These are phyloP conservation scores for Salvia sclarea DNA, from an alignment of 305 asterid species.

Conservation along the genomic window DNA sequence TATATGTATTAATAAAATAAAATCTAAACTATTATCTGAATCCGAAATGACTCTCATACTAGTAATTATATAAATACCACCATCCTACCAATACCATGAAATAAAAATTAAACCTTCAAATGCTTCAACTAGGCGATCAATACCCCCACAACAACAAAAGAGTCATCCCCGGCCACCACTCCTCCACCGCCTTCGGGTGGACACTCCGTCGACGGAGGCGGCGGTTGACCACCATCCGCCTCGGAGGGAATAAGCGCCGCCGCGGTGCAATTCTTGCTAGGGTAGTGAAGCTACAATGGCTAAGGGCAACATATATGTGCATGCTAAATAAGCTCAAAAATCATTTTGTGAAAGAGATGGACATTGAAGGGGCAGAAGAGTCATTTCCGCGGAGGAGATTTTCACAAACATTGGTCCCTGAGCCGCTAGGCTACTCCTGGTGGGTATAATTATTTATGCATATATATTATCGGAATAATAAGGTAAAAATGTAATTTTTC, in stretches of 20 bases:
- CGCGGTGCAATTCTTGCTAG: constrained; percentile 39
- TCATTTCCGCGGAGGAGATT: constrained; percentile 30
- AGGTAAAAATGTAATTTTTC: neutral
- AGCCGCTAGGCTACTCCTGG: neutral
- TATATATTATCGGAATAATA: neutral
- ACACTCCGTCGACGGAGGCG: constrained; percentile 41
- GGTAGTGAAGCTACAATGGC: constrained; percentile 37
- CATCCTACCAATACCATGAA: neutral
- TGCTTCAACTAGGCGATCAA: constrained; percentile 19
- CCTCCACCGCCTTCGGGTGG: constrained; percentile 27
- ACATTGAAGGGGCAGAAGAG: constrained; percentile 29
- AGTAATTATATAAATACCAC: neutral
- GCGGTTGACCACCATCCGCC: constrained; percentile 40
- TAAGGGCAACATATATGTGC: constrained; percentile 33
- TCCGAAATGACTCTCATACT: neutral
- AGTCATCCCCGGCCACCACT: neutral
- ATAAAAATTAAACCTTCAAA: neutral
- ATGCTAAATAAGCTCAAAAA: constrained; percentile 46
- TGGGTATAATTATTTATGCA: neutral
- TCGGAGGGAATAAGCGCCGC: constrained; percentile 44
- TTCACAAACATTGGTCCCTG: neutral
- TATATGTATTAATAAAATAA: neutral
- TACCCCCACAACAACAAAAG: constrained; percentile 7
- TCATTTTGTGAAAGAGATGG: constrained; percentile 32
- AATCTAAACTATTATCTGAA: neutral